phyloP scores from a whole-genome alignment of 768 basidiomycete genomes.

The Mrakia blollopis region DNA sequence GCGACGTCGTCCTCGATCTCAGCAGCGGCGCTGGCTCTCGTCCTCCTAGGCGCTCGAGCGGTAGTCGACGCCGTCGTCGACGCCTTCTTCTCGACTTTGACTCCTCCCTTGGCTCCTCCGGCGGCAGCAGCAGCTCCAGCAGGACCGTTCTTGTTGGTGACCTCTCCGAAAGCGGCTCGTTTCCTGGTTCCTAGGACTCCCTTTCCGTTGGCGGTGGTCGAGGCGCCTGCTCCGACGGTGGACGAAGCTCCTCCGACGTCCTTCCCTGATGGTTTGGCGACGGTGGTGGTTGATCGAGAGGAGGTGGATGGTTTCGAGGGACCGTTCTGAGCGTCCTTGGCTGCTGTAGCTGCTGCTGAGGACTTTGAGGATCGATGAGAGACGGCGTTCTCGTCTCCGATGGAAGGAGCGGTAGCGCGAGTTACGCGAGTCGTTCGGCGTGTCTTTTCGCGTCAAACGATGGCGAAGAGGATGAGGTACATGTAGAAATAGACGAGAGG shows the following conservation, averaged over 20 bases:
- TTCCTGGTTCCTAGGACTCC: conserved; percentile 57
- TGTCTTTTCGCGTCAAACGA: conserved; percentile 2
- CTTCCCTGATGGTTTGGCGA: conserved; percentile 7
- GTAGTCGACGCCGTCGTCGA: conserved; percentile 11
- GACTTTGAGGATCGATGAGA: not conserved
- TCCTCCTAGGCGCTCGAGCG: conserved; percentile 16
- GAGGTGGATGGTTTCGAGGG: conserved; percentile 18
- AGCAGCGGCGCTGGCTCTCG: conserved; percentile 28
- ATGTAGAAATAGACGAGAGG: not conserved
- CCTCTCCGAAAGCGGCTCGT: conserved; percentile 68
- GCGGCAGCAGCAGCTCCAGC: conserved; percentile 6
- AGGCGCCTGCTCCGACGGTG: not conserved
- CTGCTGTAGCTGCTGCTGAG: not conserved
- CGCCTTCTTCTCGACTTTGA: conserved; percentile 26
- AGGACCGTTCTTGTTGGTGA: conserved; percentile 47
- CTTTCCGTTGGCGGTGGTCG: conserved; percentile 15
- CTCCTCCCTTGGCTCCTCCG: conserved; percentile 18
- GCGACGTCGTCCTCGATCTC: conserved; percentile 19
- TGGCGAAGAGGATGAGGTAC: not conserved
- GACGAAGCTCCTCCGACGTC: not conserved
- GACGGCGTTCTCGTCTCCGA: conserved; percentile 31
- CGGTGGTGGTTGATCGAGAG: not conserved
- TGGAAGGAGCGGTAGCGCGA: conserved; percentile 21
- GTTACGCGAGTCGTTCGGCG: conserved; percentile 31
- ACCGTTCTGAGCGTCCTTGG: conserved; percentile 1